Conservation (phyloP, 2,329 filamentous ascomycete genomes). For the Fusarium burgessii region DNA sequence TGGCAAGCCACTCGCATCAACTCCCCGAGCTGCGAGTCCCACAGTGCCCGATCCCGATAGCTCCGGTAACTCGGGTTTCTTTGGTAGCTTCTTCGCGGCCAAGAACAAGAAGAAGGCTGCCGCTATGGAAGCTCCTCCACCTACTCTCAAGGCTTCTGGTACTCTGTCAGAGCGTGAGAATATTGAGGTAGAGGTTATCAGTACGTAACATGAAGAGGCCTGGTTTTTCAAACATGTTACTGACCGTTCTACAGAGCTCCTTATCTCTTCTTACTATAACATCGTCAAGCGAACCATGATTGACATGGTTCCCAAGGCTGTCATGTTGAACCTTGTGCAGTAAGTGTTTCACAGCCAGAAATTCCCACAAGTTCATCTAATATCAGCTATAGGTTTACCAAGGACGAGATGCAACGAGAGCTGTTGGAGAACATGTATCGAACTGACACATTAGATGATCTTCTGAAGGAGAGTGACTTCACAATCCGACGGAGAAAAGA, state of each 20-base stretch:
- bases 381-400: constrained; percentile 76
- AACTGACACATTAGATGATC: constrained; percentile 87
- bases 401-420: constrained; percentile 98
- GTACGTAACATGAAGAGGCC: constrained; percentile 64
- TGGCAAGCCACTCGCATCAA: constrained; percentile 83
- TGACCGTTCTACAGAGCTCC: constrained; percentile 72
- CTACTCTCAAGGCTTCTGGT: constrained; percentile 92
- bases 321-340: constrained; percentile 97
- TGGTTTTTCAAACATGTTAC: background rate
- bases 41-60: constrained; percentile 67
- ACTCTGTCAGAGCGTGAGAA: constrained; percentile 93
- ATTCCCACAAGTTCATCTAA: constrained; percentile 19
- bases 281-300: constrained; percentile 99
- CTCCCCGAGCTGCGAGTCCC: constrained; percentile 82
- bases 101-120: constrained; percentile 99
- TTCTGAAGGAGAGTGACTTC: constrained; percentile 98
- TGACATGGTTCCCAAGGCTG: constrained; percentile 99
- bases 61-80: constrained; percentile 81
- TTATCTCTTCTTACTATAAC: constrained; percentile 97
- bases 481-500: constrained; percentile 95
- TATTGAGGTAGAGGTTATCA: constrained; percentile 98
- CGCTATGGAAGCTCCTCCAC: constrained; percentile 96
- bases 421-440: constrained; percentile 98
- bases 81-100: constrained; percentile 97
- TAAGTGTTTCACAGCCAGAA: constrained; percentile 63